Conservation (phyloP, 2,329 filamentous ascomycete species). For the Ramularia collo-cygni region DNA sequence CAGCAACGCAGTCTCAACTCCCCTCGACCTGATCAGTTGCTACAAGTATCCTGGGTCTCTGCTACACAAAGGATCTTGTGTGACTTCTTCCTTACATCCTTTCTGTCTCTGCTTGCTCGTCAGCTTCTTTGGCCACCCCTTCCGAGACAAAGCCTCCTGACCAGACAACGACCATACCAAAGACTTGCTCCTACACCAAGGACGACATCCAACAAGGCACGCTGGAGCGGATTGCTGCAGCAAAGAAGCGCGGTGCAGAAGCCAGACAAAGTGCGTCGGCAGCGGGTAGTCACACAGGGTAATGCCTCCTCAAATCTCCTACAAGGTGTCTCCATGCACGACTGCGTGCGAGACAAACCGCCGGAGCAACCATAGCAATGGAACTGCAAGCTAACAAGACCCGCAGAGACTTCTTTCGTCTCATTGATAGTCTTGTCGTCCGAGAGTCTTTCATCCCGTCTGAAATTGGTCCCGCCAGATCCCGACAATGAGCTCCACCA, state of each 20-base stretch:
- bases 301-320: slow-evolving; percentile 15
- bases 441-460: slow-evolving; percentile 9
- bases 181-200: slow-evolving; percentile 12
- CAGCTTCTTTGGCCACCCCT: slow-evolving; percentile 20
- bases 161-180: slow-evolving; percentile 24
- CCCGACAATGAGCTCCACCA: slow-evolving; percentile 23
- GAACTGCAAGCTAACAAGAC: slow-evolving; percentile 28
- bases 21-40: slow-evolving; percentile 17
- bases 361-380: slow-evolving; percentile 21
- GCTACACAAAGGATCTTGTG: slow-evolving; percentile 31
- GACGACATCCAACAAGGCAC: slow-evolving; percentile 22
- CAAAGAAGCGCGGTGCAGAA: slow-evolving; percentile 20
- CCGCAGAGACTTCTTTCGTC: slow-evolving; percentile 21
- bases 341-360: slow-evolving; percentile 26
- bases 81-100: slow-evolving; percentile 24
- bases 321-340: slow-evolving; percentile 20
- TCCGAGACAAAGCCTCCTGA: slow-evolving; percentile 27
- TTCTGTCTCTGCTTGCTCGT: slow-evolving; percentile 25
- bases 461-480: slow-evolving; percentile 14
- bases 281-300: slow-evolving; percentile 28
- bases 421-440: slow-evolving; percentile 10
- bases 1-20: slow-evolving; percentile 14
- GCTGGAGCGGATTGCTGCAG: slow-evolving; percentile 16
- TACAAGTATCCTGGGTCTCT: slow-evolving; percentile 28
- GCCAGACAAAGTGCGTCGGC: slow-evolving; percentile 24